phyloP scores from a whole-genome alignment of 345 rosid species.

The Crucihimalaya himalaica region DNA sequence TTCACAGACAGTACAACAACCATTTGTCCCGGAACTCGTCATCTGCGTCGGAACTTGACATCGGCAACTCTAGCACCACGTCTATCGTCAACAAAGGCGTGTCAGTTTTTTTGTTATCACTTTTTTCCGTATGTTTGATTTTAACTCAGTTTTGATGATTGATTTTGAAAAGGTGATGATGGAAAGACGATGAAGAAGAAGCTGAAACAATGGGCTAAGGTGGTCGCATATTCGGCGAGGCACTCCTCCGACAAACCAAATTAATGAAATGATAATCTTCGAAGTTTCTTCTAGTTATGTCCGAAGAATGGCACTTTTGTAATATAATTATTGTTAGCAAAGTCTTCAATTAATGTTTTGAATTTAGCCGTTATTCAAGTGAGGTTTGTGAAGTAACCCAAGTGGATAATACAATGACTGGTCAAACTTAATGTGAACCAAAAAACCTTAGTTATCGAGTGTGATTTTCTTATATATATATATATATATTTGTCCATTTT shows the following conservation, averaged over 20 bases:
- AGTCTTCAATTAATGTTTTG: background rate
- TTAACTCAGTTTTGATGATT: background rate
- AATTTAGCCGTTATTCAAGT: background rate
- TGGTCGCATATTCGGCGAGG: slow-evolving; percentile 69
- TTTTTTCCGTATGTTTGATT: background rate
- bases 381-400: background rate
- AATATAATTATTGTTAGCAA: background rate
- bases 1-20: slow-evolving; percentile 54
- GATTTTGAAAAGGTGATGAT: slow-evolving; percentile 53
- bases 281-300: slow-evolving; percentile 5
- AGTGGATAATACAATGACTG: background rate
- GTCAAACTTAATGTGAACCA: background rate
- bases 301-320: background rate
- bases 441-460: background rate
- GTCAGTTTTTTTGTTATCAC: background rate
- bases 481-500: background rate
- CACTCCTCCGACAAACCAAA: slow-evolving; percentile 46
- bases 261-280: background rate
- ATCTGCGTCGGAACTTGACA: slow-evolving; percentile 43
- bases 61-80: slow-evolving; percentile 19
- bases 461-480: background rate
- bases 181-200: slow-evolving; percentile 62
- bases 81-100: slow-evolving; percentile 64
- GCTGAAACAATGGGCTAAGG: slow-evolving; percentile 85
- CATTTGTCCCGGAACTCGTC: slow-evolving; percentile 59